phyloP scores from a whole-genome alignment of 441 rosid species.

The California macrophylla region DNA sequence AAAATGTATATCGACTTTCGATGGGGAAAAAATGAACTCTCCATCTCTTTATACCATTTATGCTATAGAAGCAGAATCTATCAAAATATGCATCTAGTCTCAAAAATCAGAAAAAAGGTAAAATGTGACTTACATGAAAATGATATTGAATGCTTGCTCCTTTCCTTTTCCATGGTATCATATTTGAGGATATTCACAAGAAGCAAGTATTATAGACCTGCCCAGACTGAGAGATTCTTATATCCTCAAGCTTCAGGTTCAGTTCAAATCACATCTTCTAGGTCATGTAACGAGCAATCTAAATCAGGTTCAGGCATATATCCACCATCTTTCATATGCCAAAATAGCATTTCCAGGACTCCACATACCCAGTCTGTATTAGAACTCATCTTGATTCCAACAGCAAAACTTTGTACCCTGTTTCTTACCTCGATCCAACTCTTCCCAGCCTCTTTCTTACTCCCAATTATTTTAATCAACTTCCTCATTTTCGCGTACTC shows the following conservation, averaged over 20 bases:
- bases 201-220: not conserved
- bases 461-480: slow-evolving; percentile 45
- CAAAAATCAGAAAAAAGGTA: not conserved
- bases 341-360: slow-evolving; percentile 37
- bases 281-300: slow-evolving; percentile 36
- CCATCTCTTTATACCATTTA: not conserved
- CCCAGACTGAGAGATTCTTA: not conserved
- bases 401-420: slow-evolving; percentile 50
- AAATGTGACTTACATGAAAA: not conserved
- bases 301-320: slow-evolving; percentile 27
- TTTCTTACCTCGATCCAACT: slow-evolving; percentile 72
- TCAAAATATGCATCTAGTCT: not conserved
- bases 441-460: slow-evolving; percentile 69
- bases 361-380: slow-evolving; percentile 31
- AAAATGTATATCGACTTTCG: too few species aligned
- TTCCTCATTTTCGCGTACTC: slow-evolving; percentile 63
- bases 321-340: slow-evolving; percentile 39
- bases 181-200: too few species aligned
- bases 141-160: not conserved
- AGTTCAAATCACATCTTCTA: slow-evolving; percentile 28
- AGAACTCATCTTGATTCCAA: slow-evolving; percentile 37
- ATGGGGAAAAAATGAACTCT: too few species aligned
- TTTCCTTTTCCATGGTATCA: not conserved
- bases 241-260: slow-evolving; percentile 5
- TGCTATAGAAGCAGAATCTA: not conserved